Base-by-base conservation (phyloP, 1,139 yeast genomes). In the Yamadazyma kanchanaburiensis region DNA sequence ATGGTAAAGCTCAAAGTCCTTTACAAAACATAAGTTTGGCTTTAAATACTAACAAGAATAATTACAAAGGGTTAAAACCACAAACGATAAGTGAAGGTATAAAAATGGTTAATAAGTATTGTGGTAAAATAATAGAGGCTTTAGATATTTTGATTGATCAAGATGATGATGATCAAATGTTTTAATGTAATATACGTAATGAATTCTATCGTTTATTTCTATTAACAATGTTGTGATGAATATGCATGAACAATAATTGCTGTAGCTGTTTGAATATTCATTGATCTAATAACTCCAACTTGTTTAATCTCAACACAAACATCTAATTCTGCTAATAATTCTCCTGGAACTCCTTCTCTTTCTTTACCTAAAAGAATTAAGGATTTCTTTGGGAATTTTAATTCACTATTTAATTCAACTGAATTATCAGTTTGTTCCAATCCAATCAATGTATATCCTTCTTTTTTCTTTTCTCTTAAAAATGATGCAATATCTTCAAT, bases 231-330 rank as follows among this genome's bases (percentile, higher is more conserved):
- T 51, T 87, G 95, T 9, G 77, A 64, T 2, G 95, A 79, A 49
- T 89, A 89, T 0, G 96, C 94, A 53, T 89, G 95, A 4, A 86
- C 95, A 24, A 88, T 77, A 17, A 89, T 88, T 0, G 97, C 96
- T 1, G 96, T 81, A 1, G 96, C 97, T 0, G 97, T 89, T 59
- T 89, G 97, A 39, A 89, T 88, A 51, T 89, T 89, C 97, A 89
- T 88, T 3, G 95, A 86, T 44, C 97, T 70, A 26, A 89, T 78
- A 13, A 88, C 89, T 9, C 97, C 97, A 21, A 80, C 83, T 51
- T 89, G 97, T 49, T 87, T 85, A 47, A 89, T 89, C 49, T 88
- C 96, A 17, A 89, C 79, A 53, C 96, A 88, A 46, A 80, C 64
- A 51, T 89, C 96, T 21, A 89, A 63, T 49, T 85, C 94, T 0